These are phyloP conservation scores for Colletotrichum cordylinicola DNA, from an alignment of 2,329 filamentous ascomycete species.

Conservation along the genomic window DNA sequence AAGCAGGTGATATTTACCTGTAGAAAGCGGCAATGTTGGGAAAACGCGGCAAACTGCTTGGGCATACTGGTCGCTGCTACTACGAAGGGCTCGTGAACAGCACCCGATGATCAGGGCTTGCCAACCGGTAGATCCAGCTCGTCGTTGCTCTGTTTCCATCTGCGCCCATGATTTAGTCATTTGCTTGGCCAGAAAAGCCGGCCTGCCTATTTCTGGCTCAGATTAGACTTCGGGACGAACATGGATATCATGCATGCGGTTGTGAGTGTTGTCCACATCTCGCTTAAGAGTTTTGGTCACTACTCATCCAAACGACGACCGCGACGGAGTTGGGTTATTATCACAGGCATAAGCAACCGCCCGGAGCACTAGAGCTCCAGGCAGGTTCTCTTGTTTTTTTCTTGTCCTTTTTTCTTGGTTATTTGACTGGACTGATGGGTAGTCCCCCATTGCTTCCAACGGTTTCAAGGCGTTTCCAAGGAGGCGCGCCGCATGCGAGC, in stretches of 20 bases:
- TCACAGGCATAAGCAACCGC: neutral
- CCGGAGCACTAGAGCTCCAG: neutral
- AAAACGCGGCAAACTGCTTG: neutral
- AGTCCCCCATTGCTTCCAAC: neutral
- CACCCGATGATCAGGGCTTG: neutral
- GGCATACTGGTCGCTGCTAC: neutral
- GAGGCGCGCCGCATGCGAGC: neutral
- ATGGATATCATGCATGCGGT: neutral
- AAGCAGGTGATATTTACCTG: conserved; percentile 93
- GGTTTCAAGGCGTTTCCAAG: neutral
- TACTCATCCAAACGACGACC: neutral
- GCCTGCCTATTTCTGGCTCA: neutral
- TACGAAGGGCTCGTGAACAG: neutral
- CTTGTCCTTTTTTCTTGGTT: neutral
- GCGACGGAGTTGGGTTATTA: neutral
- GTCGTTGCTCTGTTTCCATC: neutral
- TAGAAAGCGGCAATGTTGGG: conserved; percentile 25
- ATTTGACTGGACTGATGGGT: neutral
- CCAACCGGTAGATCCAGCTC: neutral
- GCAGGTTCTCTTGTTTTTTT: neutral
- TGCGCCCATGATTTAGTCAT: neutral
- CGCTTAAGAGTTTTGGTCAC: neutral
- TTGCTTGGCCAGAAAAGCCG: neutral
- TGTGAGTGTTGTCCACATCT: neutral
- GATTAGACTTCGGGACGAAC: neutral